Percentiles rank a stretch among this genome's conserved stretches.
Conservation (phyloP, 164 flowering plant genomes). For the Berberis vulgaris region DNA sequence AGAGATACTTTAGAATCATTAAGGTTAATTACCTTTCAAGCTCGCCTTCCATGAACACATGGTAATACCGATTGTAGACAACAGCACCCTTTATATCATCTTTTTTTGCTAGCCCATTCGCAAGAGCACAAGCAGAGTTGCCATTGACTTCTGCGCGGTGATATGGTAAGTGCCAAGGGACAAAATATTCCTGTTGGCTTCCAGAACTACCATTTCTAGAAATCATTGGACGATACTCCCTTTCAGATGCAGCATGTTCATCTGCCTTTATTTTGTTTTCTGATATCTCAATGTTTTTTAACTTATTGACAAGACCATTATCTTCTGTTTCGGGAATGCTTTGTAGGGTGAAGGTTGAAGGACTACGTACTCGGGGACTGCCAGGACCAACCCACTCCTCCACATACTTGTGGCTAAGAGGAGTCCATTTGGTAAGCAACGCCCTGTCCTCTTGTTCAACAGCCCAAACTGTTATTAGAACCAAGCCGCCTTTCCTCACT, state of each 20-base stretch:
- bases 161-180: constrained; percentile 99
- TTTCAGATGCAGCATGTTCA: constrained; percentile 9
- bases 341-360: constrained; percentile 34
- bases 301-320: constrained; percentile 13
- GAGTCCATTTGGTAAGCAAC: constrained; percentile 66
- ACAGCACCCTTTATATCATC: constrained; percentile 95
- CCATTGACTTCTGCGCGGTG: constrained; percentile 96
- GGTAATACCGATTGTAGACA: constrained; percentile 92
- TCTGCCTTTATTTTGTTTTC: constrained; percentile 11
- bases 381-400: constrained; percentile 94
- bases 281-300: constrained; percentile 13
- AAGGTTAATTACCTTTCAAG: constrained; percentile 62
- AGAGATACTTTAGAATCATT: no score
- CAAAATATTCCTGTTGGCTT: constrained; percentile 82
- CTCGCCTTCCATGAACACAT: constrained; percentile 90
- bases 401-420: constrained; percentile 43
- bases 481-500: constrained; percentile 78
- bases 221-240: constrained; percentile 12
- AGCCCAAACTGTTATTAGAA: constrained; percentile 95
- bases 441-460: constrained; percentile 83
- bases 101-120: constrained; percentile 74
- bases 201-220: constrained; percentile 12
- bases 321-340: constrained; percentile 84
- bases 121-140: constrained; percentile 70
- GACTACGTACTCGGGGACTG: constrained; percentile 47